Base-by-base conservation (phyloP, 768 basidiomycete genomes). In the Hericium coralloides region DNA sequence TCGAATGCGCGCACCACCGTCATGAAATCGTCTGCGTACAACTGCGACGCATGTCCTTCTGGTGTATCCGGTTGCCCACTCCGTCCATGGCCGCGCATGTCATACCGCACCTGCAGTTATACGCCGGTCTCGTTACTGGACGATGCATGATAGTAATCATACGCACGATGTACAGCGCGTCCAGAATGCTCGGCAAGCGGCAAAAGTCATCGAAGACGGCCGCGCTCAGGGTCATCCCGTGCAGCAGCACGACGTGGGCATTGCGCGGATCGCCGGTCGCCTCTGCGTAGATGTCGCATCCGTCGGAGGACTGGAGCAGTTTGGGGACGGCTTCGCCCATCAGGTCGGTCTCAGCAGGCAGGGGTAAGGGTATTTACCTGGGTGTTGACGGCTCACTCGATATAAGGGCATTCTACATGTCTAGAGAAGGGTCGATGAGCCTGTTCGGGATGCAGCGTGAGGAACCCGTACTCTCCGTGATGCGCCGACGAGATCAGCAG, bases 261-360 rank as follows among this genome's bases (percentile, higher is more conserved):
- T 58, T 60, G 3, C 38, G 41, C 17, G 59, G 59, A 38, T 60
- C 52, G 23, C 59, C 59, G 2, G 38, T 25, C 6, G 59, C 59
- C 18, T 60, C 56, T 15, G 59, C 59, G 26, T 58, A 60, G 38
- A 60, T 50, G 17, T 52, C 26, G 20, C 38, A 22, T 14, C 56
- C 59, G 23, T 60, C 59, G 23, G 49, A 38, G 14, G 56, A 60
- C 14, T 18, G 31, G 47, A 49, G 55, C 26, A 26, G 18, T 26
- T 50, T 50, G 18, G 22, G n/a, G 14, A 26, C 49, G 22, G 43
- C 22, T 17, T 45, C 22, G 43, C n/a, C 17, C 43, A 45, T 45
- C n/a, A 45, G 31, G 8, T 31, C 31, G 31, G 31, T 31, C 31
- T 31, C 31, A 9, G 31, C 31, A 9, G 31, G 31, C 31, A 31